A percentile compares a stretch with the other conserved stretches of the same genome.
Evolutionary conservation across 2,329 filamentous ascomycete species (phyloP).

Genomic region (Fusarium nematophilum): DNA sequence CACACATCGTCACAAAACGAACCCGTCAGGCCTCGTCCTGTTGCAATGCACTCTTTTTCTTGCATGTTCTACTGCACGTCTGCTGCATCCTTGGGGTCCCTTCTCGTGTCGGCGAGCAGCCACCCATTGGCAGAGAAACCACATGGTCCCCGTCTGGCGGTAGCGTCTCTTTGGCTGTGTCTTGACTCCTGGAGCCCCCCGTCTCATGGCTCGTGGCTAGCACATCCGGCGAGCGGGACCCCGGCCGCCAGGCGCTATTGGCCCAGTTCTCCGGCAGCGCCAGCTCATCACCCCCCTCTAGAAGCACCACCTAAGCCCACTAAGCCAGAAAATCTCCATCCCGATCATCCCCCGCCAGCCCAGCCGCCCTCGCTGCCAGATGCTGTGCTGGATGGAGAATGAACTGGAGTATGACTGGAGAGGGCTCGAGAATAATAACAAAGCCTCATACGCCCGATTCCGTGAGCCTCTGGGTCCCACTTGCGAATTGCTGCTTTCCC

Average conservation of each 20-base stretch:
- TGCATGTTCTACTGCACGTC: conserved; percentile 26
- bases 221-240: conserved; percentile 40
- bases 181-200: background rate
- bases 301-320: conserved; percentile 18
- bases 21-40: conserved; percentile 33
- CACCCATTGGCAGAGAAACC: conserved; percentile 38
- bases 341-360: conserved; percentile 4
- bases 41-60: background rate
- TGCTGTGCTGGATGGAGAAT: too few species aligned
- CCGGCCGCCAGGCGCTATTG: conserved; percentile 48
- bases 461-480: too few species aligned
- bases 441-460: too few species aligned
- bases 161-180: conserved; percentile 5
- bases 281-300: conserved; percentile 50
- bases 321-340: conserved; percentile 30
- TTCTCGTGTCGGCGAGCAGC: conserved; percentile 26
- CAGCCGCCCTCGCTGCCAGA: too few species aligned
- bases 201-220: conserved; percentile 21
- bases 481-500: too few species aligned
- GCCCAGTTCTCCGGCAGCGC: conserved; percentile 51
- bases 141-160: conserved; percentile 5
- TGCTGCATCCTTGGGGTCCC: conserved; percentile 8
- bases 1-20: conserved; percentile 28
- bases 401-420: too few species aligned
- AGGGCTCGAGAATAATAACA: too few species aligned